Evolutionary conservation across 371 early-diverging fungal genomes (phyloP), one percentile per base, ranked within the genome.

Genomic region (Lichtheimia ramosa): DNA sequence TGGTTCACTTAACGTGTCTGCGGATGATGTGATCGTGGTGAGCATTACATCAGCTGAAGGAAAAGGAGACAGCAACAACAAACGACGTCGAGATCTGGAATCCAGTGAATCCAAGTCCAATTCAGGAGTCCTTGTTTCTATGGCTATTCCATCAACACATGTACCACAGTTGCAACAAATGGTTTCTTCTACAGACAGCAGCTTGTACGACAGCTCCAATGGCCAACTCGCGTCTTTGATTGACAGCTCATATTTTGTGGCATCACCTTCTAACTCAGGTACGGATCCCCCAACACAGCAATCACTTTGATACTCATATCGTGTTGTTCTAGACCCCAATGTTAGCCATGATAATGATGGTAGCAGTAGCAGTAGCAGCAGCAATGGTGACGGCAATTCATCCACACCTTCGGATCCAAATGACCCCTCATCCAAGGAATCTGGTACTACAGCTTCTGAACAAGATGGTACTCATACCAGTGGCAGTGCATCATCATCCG

Each of bases 11-110:
- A 51, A 49, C 43, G 39, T 73, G 3, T 54, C 73, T 14, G 65
- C 70, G 0, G 71, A 79, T 23, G 75, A 79, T 56, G 66, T 79
- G 18, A 79, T 79, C 66, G 75, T 79, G 0, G 59, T 79, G n/a
- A 68, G 74, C 0, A 74, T 79, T 28, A 71, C 72, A 1, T 73
- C 68, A n/a, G 71, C 74, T 0, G 20, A 25, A 23, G 34, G 34
- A 6, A 34, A 34, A 34, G 34, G 34, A 34, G 27, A 3, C 27
- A 20, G 5, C 50, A 62, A 24, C 41, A 46, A 15, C n/a, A 62
- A 56, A 34, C 43, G 43, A 24, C 59, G 54, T 14, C 39, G 67
- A 8, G 56, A 67, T 15, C 34, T 34, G 34, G n/a, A 48, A 13
- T 28, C 39, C 27, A 49, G 48, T 48, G 51, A 57, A 43, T 51